These are phyloP conservation scores for Gamsiella multidivaricata DNA, from an alignment of 192 early-diverging fungal species.

Conservation along the genomic window DNA sequence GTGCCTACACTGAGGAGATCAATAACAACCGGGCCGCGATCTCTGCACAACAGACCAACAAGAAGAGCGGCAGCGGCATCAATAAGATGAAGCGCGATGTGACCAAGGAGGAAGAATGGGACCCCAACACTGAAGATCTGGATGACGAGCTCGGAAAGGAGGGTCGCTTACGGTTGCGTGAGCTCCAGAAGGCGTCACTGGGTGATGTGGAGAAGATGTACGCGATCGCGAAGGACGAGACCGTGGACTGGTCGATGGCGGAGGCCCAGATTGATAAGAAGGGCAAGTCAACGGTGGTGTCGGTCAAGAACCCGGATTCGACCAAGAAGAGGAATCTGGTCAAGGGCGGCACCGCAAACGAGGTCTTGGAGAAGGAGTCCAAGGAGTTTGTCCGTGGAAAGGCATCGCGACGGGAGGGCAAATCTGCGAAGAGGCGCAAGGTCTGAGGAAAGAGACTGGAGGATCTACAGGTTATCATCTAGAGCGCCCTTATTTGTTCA, in stretches of 20 bases:
- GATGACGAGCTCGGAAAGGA: conserved; percentile 88
- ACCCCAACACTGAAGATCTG: conserved; percentile 79
- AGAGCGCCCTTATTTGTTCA: background rate
- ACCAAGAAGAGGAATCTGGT: conserved; percentile 64
- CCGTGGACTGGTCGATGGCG: conserved; percentile 81
- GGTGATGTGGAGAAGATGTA: conserved; percentile 39
- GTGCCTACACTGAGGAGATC: conserved; percentile 57
- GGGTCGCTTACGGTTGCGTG: conserved; percentile 81
- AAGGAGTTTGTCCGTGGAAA: conserved; percentile 49
- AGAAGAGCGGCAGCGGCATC: conserved; percentile 18
- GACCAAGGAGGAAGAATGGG: conserved; percentile 88
- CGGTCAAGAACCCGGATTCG: conserved; percentile 75
- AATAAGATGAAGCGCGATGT: conserved; percentile 59
- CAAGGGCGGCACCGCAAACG: conserved; percentile 56
- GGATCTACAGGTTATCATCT: too few species aligned
- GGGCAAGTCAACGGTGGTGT: conserved; percentile 71
- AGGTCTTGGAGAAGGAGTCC: conserved; percentile 60
- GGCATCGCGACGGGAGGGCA: conserved; percentile 47
- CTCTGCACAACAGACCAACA: conserved; percentile 31
- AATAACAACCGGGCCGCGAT: conserved; percentile 51
- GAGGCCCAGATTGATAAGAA: conserved; percentile 73
- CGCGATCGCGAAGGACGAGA: conserved; percentile 24
- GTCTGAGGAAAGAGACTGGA: too few species aligned
- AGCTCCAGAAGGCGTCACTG: conserved; percentile 42
- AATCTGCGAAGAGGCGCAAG: conserved; percentile 47